Conservation (phyloP, 345 rosid genomes). For the Trapa bicornis region DNA sequence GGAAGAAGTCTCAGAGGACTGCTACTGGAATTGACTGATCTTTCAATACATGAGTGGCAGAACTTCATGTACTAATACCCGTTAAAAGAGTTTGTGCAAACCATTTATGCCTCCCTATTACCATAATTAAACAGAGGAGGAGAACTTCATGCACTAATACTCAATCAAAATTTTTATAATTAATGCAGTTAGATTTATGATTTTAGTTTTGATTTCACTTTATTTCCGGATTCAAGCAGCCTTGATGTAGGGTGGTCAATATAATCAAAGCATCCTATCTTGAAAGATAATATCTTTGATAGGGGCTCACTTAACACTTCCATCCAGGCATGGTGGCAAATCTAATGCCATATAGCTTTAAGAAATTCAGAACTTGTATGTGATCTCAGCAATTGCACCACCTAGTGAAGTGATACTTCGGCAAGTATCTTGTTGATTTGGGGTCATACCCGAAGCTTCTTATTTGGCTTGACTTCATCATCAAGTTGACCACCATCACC, state of each 20-base stretch:
- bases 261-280: too few relatives aligned
- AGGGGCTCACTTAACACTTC: not conserved
- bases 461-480: conserved; percentile 30
- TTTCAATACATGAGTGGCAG: not conserved
- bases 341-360: not conserved
- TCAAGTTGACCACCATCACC: conserved; percentile 26
- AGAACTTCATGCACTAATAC: not conserved
- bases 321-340: not conserved
- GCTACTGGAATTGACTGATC: conserved; percentile 35
- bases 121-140: not conserved
- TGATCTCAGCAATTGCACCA: not conserved
- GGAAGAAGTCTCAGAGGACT: conserved; percentile 80
- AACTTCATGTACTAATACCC: too few relatives aligned
- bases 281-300: too few relatives aligned
- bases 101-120: not conserved
- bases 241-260: not conserved
- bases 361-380: not conserved
- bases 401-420: not conserved
- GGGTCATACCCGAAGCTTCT: conserved; percentile 41
- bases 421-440: not conserved
- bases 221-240: not conserved
- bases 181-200: not conserved
- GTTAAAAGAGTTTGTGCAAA: not conserved
- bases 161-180: not conserved
- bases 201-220: not conserved